A percentile compares a stretch with the other conserved stretches of the same genome.
Conservation (phyloP, 805 yeast species). For the Lachancea cidri region DNA sequence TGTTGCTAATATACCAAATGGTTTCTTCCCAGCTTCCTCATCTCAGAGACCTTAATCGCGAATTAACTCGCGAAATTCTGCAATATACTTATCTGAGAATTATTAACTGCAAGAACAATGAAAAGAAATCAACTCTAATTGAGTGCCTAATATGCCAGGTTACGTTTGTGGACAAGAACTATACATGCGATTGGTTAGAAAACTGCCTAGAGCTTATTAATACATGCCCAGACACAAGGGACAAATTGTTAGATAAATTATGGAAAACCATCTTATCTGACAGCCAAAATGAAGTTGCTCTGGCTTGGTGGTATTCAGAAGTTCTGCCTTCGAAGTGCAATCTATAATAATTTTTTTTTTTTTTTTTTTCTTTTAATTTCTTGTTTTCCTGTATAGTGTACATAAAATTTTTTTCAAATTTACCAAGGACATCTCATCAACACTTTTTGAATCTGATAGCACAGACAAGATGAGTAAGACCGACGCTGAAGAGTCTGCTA, state of each 20-base stretch:
- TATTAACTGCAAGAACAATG: constrained; percentile 12
- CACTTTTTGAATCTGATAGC: not conserved
- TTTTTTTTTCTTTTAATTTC: not conserved
- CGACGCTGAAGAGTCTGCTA: constrained; percentile 45
- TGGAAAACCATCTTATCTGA: constrained; percentile 20
- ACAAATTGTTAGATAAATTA: constrained; percentile 12
- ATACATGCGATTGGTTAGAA: constrained; percentile 23
- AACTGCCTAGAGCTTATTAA: constrained; percentile 19
- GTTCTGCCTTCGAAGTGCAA: constrained; percentile 7
- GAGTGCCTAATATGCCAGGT: constrained; percentile 23
- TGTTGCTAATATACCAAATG: constrained; percentile 15
- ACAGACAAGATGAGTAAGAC: constrained; percentile 21
- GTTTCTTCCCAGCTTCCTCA: constrained; percentile 13
- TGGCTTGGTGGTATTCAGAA: constrained; percentile 29
- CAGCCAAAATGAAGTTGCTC: constrained; percentile 15
- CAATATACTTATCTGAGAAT: constrained; percentile 20
- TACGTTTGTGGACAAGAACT: constrained; percentile 12
- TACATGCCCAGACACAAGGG: constrained; percentile 6
- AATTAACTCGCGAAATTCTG: constrained; percentile 17
- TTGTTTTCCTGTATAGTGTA: constrained; percentile 2
- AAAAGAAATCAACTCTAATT: constrained; percentile 12
- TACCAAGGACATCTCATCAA: constrained; percentile 2
- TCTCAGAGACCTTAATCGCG: constrained; percentile 10
- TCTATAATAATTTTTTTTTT: constrained; percentile 3
- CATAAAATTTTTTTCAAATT: not conserved